phyloP scores from a whole-genome alignment of 306 rosid genomes.

The Vicia villosa region DNA sequence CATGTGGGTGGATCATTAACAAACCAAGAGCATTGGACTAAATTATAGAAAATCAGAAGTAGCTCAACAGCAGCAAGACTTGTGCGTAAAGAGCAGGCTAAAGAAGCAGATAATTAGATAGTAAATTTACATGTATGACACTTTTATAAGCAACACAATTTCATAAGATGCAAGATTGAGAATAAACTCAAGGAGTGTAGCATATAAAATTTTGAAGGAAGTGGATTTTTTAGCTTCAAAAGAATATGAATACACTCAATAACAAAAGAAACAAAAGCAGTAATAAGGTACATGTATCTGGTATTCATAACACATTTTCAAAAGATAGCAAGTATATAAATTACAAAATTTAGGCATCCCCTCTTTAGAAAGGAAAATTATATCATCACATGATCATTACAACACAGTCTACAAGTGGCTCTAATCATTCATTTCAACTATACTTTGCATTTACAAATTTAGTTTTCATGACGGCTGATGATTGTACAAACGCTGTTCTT shows the following conservation, averaged over 20 bases:
- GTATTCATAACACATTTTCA: conserved; percentile 1
- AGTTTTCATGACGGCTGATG: conserved; percentile 20
- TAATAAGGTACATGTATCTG: conserved; percentile 3
- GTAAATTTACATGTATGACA: no score
- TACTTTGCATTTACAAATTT: conserved; percentile 37
- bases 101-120: no score
- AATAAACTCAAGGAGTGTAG: neutral
- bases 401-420: neutral
- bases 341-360: conserved; percentile 33
- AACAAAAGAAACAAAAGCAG: neutral
- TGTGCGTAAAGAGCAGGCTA: no score
- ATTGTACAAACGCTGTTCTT: conserved; percentile 9
- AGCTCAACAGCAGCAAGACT: no score
- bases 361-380: conserved; percentile 4
- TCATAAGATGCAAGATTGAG: neutral
- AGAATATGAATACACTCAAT: neutral
- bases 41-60: no score
- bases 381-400: conserved; percentile 8
- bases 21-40: no score
- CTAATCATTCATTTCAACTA: neutral
- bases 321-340: conserved; percentile 21
- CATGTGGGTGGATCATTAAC: no score
- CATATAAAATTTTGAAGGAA: neutral
- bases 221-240: neutral
- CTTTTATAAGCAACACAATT: no score